A percentile compares a stretch with the other conserved stretches of the same genome.
Evolutionary conservation across 208 protist genomes (phyloP).

Genomic region (Leishmania mexicana): DNA sequence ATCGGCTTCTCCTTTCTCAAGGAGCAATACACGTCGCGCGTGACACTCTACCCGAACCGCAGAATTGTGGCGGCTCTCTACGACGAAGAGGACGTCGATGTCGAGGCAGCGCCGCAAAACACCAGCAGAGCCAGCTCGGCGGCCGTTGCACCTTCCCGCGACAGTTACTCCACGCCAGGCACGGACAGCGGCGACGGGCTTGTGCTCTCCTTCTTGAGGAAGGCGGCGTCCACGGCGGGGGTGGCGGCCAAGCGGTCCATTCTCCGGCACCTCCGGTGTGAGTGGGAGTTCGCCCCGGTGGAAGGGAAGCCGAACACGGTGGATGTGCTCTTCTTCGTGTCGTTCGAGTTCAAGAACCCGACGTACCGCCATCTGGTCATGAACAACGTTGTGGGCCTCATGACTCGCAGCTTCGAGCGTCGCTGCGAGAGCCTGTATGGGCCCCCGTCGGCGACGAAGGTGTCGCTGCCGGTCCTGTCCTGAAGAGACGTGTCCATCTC

Average conservation of each 20-base stretch:
- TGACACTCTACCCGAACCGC: constrained; percentile 52
- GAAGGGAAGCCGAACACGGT: constrained; percentile 44
- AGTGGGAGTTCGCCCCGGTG: constrained; percentile 71
- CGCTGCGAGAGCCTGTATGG: constrained; percentile 75
- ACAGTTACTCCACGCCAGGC: neutral
- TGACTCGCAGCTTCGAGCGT: constrained; percentile 82
- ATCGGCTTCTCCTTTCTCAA: constrained; percentile 81
- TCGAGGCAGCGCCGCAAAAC: neutral
- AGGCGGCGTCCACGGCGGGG: constrained; percentile 35
- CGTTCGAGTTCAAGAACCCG: constrained; percentile 82
- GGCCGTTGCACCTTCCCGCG: neutral
- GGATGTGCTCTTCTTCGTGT: constrained; percentile 75
- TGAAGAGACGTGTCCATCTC: neutral
- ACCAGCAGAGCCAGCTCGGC: neutral
- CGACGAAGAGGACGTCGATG: constrained; percentile 35
- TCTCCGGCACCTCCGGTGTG: constrained; percentile 61
- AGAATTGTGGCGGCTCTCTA: constrained; percentile 60
- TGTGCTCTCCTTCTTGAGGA: constrained; percentile 41
- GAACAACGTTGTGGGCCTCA: constrained; percentile 75
- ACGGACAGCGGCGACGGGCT: constrained; percentile 19
- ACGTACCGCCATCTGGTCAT: constrained; percentile 77
- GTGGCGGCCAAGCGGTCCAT: constrained; percentile 47
- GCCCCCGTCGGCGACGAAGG: constrained; percentile 51
- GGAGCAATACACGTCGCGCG: constrained; percentile 77
- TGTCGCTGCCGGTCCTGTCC: constrained; percentile 34